phyloP scores from a whole-genome alignment of 805 yeast species.

The Gaillardinia entomophila region DNA sequence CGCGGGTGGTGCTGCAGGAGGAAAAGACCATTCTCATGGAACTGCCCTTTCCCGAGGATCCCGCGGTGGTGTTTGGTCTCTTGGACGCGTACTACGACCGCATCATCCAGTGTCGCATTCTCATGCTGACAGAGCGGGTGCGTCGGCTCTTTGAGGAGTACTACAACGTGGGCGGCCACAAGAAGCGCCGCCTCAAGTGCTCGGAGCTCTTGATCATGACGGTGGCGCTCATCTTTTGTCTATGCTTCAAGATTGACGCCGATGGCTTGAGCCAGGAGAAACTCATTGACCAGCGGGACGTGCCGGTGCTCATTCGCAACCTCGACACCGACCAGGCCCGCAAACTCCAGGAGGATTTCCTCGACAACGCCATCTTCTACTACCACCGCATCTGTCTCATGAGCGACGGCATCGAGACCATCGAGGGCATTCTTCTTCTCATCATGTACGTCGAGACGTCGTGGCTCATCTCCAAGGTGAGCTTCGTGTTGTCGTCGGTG shows the following conservation, averaged over 20 bases:
- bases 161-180: too few species aligned
- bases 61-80: conserved; percentile 17
- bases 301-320: background rate
- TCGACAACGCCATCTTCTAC: conserved; percentile 38
- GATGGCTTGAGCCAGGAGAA: background rate
- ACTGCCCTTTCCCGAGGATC: conserved; percentile 15
- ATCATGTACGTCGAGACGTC: conserved; percentile 29
- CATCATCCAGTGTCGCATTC: conserved; percentile 11
- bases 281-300: background rate
- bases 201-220: conserved; percentile 33
- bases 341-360: conserved; percentile 1
- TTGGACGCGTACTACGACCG: conserved; percentile 16
- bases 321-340: too few species aligned
- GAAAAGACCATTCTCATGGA: conserved; percentile 3
- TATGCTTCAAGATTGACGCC: conserved; percentile 13
- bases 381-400: conserved; percentile 45
- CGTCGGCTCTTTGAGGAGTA: conserved; percentile 18
- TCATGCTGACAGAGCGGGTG: too few species aligned
- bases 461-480: conserved; percentile 26
- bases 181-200: conserved; percentile 16
- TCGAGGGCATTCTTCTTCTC: conserved; percentile 49
- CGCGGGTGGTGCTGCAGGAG: conserved; percentile 5
- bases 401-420: conserved; percentile 46
- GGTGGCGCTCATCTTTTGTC: conserved; percentile 18
- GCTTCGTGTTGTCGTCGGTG: conserved; percentile 22